These are phyloP conservation scores for Lotmaria passim DNA, from an alignment of 208 protist genomes.

Conservation along the genomic window DNA sequence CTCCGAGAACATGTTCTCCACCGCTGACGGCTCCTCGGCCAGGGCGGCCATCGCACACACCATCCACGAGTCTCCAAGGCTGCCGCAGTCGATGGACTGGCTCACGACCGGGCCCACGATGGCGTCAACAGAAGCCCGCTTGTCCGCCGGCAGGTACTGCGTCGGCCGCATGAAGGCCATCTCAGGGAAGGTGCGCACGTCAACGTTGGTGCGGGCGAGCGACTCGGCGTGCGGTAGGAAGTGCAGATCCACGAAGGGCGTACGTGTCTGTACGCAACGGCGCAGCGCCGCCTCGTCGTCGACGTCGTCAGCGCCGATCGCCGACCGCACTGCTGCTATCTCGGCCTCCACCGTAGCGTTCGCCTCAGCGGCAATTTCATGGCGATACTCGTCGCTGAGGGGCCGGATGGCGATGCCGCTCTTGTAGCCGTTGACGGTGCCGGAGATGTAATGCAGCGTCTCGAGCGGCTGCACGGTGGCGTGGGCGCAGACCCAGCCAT, in stretches of 20 bases:
- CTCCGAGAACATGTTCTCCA: slow-evolving; percentile 35
- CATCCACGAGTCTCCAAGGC: slow-evolving; percentile 75
- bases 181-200: slow-evolving; percentile 40
- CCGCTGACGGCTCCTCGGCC: slow-evolving; percentile 37
- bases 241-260: slow-evolving; percentile 52
- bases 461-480: slow-evolving; percentile 61
- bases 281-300: slow-evolving; percentile 52
- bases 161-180: slow-evolving; percentile 47
- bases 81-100: slow-evolving; percentile 52
- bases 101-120: slow-evolving; percentile 48
- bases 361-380: slow-evolving; percentile 16
- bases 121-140: slow-evolving; percentile 25
- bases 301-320: slow-evolving; percentile 32
- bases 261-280: slow-evolving; percentile 33
- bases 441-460: slow-evolving; percentile 51
- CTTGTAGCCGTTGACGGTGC: slow-evolving; percentile 45
- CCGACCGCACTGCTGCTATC: slow-evolving; percentile 26
- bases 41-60: slow-evolving; percentile 48
- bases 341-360: slow-evolving; percentile 30
- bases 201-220: slow-evolving; percentile 39
- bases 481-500: slow-evolving; percentile 41
- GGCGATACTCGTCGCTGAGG: slow-evolving; percentile 38
- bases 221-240: slow-evolving; percentile 40
- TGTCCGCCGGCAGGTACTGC: slow-evolving; percentile 30
- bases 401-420: slow-evolving; percentile 38